Percentiles rank a stretch among this genome's conserved stretches.
phyloP scores from a whole-genome alignment of 495 filamentous ascomycete species.

The Aspergillus taichungensis region DNA sequence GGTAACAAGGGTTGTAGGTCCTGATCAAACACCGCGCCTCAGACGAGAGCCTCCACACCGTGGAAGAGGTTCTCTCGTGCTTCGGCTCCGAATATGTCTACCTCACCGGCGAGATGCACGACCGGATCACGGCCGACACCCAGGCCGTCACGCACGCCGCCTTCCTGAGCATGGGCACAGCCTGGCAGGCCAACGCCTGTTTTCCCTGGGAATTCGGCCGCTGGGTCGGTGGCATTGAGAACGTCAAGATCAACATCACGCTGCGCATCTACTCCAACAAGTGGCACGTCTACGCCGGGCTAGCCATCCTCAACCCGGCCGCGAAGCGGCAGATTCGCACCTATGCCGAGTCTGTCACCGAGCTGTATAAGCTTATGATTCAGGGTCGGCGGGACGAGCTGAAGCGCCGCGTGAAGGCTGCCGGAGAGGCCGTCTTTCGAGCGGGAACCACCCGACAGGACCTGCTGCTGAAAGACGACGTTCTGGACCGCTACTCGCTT shows the following conservation, averaged over 20 bases:
- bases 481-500: conserved; percentile 81
- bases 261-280: conserved; percentile 96
- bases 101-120: conserved; percentile 77
- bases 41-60: conserved; percentile 62
- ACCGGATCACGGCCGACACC: conserved; percentile 95
- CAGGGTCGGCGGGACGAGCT: conserved; percentile 73
- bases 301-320: conserved; percentile 90
- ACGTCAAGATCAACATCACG: conserved; percentile 97
- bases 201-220: conserved; percentile 93
- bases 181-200: conserved; percentile 85
- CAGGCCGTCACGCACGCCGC: conserved; percentile 97
- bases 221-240: conserved; percentile 95
- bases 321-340: conserved; percentile 88
- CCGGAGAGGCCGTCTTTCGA: conserved; percentile 73
- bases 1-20: conserved; percentile 40
- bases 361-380: conserved; percentile 93
- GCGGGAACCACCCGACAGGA: conserved; percentile 45
- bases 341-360: conserved; percentile 86
- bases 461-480: conserved; percentile 68
- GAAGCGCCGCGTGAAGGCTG: conserved; percentile 65
- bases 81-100: conserved; percentile 76
- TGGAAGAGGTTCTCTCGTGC: conserved; percentile 70
- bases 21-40: conserved; percentile 88
- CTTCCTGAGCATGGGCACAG: conserved; percentile 93
- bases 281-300: conserved; percentile 97